Evolutionary conservation across 164 flowering plant species (phyloP).

Genomic region (Akebia trifoliata): DNA sequence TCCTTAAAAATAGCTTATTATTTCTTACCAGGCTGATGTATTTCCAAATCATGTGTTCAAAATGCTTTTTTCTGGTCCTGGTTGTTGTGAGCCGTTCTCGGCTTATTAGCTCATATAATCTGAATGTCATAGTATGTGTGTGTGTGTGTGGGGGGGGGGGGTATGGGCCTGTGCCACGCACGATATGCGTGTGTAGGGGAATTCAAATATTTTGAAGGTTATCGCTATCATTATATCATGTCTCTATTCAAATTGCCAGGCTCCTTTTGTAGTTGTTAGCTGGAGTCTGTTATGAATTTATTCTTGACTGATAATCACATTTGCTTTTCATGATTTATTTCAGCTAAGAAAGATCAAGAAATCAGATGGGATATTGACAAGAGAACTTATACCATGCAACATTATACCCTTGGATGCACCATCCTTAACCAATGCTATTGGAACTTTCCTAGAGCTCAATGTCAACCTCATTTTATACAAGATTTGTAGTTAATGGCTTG

Average conservation of each 20-base stretch:
- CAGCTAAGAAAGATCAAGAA: conserved; percentile 73
- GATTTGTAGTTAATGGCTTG: not conserved
- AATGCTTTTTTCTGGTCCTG: too few species aligned
- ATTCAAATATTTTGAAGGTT: not conserved
- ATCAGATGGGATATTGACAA: conserved; percentile 58
- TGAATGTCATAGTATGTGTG: too few species aligned
- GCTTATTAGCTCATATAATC: too few species aligned
- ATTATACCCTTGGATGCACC: conserved; percentile 91
- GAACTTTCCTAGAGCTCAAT: conserved; percentile 83
- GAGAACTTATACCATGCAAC: conserved; percentile 76
- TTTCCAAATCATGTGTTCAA: too few species aligned
- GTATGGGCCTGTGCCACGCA: conserved; percentile 29
- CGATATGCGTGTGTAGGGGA: not conserved
- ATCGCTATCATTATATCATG: not conserved
- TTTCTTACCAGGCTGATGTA: conserved; percentile 41
- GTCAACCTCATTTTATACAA: not conserved
- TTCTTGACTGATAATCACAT: not conserved
- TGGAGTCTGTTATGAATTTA: not conserved
- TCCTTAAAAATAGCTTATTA: not conserved
- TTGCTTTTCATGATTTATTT: conserved; percentile 13
- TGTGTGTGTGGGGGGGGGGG: not conserved
- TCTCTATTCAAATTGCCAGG: not conserved
- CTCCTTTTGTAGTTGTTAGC: not conserved
- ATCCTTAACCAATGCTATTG: conserved; percentile 77
- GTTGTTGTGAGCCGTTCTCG: too few species aligned